Percentiles rank a stretch among this genome's conserved stretches.
Conservation (phyloP, 257 asterid genomes). For the Capsicum baccatum region DNA sequence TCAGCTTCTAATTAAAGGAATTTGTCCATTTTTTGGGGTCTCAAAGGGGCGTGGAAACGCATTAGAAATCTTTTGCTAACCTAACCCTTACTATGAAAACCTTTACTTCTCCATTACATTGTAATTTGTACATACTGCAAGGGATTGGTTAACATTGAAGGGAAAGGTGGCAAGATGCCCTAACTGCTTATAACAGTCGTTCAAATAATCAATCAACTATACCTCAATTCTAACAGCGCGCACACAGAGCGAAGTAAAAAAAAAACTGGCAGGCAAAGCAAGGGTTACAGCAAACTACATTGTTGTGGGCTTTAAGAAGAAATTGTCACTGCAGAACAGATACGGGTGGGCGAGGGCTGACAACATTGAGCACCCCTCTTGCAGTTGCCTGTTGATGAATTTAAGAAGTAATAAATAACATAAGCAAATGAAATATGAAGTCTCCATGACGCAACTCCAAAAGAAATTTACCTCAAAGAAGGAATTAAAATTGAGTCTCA, state of each 20-base stretch:
- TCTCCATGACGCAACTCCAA: background rate
- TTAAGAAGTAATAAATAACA: background rate
- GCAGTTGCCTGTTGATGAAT: slow-evolving; percentile 76
- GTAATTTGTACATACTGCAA: background rate
- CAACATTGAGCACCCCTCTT: slow-evolving; percentile 88
- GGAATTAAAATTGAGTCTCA: slow-evolving; percentile 94
- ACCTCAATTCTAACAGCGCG: background rate
- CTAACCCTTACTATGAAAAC: background rate
- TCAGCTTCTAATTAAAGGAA: background rate
- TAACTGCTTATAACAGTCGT: background rate
- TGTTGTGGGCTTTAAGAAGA: slow-evolving; percentile 6
- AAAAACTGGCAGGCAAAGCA: background rate
- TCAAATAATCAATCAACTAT: slow-evolving; percentile 21
- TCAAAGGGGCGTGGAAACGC: no score
- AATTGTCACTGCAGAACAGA: slow-evolving; percentile 51
- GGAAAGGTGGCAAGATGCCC: background rate
- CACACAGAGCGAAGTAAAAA: background rate
- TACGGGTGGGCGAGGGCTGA: slow-evolving; percentile 73
- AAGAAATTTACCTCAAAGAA: slow-evolving; percentile 76
- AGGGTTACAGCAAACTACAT: background rate
- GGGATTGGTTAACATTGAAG: background rate
- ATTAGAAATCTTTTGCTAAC: no score
- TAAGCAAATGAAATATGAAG: slow-evolving; percentile 17
- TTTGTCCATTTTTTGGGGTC: no score
- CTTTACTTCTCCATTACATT: background rate